Evolutionary conservation across 2,329 filamentous ascomycete species (phyloP).

Genomic region (Ophiostoma australiae): DNA sequence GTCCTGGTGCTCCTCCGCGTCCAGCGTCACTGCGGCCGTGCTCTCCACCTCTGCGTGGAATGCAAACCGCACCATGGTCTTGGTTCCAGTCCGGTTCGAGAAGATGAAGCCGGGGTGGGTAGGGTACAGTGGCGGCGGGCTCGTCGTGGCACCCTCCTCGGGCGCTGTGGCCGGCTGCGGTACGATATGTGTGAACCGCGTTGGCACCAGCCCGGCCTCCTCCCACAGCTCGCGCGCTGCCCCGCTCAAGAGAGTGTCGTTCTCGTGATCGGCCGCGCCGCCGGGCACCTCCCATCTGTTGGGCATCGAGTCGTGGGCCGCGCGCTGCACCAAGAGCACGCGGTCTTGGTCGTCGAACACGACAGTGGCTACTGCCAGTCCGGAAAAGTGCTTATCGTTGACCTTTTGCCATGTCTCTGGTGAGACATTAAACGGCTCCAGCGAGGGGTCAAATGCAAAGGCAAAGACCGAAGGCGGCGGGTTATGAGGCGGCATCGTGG

Average conservation of each 20-base stretch:
- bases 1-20: slow-evolving; percentile 36
- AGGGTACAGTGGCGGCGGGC: not conserved
- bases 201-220: slow-evolving; percentile 37
- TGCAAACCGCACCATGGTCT: slow-evolving; percentile 30
- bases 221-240: slow-evolving; percentile 41
- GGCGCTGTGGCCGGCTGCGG: slow-evolving; percentile 20
- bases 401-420: slow-evolving; percentile 27
- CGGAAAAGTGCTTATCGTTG: slow-evolving; percentile 27
- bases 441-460: slow-evolving; percentile 29
- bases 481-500: slow-evolving; percentile 18
- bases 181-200: slow-evolving; percentile 29
- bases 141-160: not conserved
- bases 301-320: slow-evolving; percentile 38
- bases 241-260: slow-evolving; percentile 36
- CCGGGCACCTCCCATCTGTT: slow-evolving; percentile 42
- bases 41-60: slow-evolving; percentile 32
- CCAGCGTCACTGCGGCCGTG: slow-evolving; percentile 26
- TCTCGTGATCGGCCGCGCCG: slow-evolving; percentile 37
- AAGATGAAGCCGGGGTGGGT: slow-evolving; percentile 29
- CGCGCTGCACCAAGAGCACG: slow-evolving; percentile 40
- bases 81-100: slow-evolving; percentile 29
- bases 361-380: slow-evolving; percentile 31
- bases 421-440: slow-evolving; percentile 28
- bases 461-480: slow-evolving; percentile 25
- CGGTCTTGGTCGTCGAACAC: slow-evolving; percentile 33